Conservation (phyloP, 2,329 filamentous ascomycete genomes). For the Exophiala xenobiotica region DNA sequence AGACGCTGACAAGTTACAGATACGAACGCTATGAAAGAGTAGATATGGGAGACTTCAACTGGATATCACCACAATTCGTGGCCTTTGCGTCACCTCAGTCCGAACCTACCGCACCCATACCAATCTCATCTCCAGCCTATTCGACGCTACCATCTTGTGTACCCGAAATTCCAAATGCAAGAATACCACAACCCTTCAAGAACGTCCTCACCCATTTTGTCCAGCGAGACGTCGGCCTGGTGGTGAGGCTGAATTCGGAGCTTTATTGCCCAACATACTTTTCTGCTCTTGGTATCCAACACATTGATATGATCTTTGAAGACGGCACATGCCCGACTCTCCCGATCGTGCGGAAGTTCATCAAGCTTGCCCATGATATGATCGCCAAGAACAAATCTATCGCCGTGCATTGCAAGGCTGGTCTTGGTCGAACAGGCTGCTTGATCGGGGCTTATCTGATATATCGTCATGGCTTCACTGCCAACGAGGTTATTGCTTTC, state of each 20-base stretch:
- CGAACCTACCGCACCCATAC: conserved; percentile 69
- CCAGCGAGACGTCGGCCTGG: conserved; percentile 83
- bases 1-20: conserved; percentile 36
- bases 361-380: conserved; percentile 89
- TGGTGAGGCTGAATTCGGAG: conserved; percentile 92
- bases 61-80: conserved; percentile 91
- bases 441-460: conserved; percentile 97
- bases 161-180: conserved; percentile 68
- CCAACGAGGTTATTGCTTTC: conserved; percentile 94
- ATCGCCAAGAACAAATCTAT: conserved; percentile 93
- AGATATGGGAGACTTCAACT: conserved; percentile 99
- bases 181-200: conserved; percentile 84
- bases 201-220: conserved; percentile 90
- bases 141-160: conserved; percentile 71
- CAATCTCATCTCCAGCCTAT: conserved; percentile 70
- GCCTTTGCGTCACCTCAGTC: conserved; percentile 95
- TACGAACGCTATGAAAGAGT: conserved; percentile 95
- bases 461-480: conserved; percentile 94
- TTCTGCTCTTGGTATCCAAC: conserved; percentile 88
- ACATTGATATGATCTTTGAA: conserved; percentile 99
- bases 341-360: conserved; percentile 87
- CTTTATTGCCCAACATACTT: conserved; percentile 98
- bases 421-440: conserved; percentile 90
- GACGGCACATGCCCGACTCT: conserved; percentile 93
- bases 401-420: conserved; percentile 97